Evolutionary conservation across 176 grass and related monocot species (phyloP).

Genomic region (Leersia perrieri): DNA sequence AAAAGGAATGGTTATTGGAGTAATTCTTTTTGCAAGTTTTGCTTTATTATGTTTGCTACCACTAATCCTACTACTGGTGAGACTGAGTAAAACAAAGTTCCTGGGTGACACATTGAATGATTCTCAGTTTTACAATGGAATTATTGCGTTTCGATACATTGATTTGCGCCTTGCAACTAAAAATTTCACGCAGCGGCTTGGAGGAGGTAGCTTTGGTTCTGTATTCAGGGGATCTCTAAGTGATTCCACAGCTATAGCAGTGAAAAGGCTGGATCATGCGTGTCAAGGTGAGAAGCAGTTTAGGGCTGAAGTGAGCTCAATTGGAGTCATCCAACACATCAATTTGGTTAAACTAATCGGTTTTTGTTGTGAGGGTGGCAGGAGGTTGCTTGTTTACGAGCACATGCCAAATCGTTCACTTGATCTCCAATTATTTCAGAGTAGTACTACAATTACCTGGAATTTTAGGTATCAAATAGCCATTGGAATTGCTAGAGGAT

Average conservation of each 20-base stretch:
- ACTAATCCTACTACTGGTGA: slow-evolving; percentile 1
- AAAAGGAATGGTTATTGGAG: not conserved
- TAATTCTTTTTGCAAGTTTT: not conserved
- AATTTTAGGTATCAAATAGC: no score
- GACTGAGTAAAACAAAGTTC: not conserved
- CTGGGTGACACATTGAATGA: not conserved
- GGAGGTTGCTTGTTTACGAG: no score
- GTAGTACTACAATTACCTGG: no score
- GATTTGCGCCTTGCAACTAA: slow-evolving; percentile 36
- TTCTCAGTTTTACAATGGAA: not conserved
- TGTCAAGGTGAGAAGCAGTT: slow-evolving; percentile 30
- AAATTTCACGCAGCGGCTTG: slow-evolving; percentile 45
- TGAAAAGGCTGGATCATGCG: slow-evolving; percentile 40
- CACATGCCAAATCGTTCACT: no score
- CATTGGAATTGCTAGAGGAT: no score
- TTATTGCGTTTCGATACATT: slow-evolving; percentile 19
- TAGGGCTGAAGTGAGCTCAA: not conserved
- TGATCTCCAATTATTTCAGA: no score
- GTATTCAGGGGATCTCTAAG: slow-evolving; percentile 42
- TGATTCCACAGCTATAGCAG: slow-evolving; percentile 28
- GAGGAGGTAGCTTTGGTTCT: no score
- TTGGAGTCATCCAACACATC: not conserved
- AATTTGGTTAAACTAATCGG: no score
- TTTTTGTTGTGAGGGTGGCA: no score
- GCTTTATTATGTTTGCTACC: not conserved